Evolutionary conservation across 2,329 filamentous ascomycete species (phyloP).

Genomic region (Zasmidium cellare): DNA sequence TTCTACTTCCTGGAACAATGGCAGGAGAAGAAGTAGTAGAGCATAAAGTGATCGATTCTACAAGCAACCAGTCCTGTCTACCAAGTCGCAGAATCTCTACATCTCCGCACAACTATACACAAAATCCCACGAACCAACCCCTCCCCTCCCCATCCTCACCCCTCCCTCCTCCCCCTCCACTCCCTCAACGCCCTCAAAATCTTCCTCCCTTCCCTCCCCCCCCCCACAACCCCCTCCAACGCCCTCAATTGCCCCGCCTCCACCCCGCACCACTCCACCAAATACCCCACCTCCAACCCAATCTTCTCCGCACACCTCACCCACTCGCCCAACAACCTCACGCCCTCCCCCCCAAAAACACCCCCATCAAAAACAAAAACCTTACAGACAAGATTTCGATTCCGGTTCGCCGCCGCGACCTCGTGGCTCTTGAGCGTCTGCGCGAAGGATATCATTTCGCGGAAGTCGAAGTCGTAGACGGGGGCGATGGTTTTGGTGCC

Average conservation of each 20-base stretch:
- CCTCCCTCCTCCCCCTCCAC: background rate
- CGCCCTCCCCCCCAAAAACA: constrained; percentile 1
- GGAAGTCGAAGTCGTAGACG: constrained; percentile 21
- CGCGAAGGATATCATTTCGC: constrained; percentile 15
- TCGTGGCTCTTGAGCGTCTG: constrained; percentile 14
- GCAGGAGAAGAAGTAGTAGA: no score
- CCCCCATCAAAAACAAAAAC: constrained; percentile 10
- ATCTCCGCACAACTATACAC: background rate
- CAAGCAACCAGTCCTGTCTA: background rate
- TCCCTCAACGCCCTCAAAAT: constrained; percentile 12
- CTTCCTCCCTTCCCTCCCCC: constrained; percentile 20
- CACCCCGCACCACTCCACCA: constrained; percentile 17
- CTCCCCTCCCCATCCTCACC: background rate
- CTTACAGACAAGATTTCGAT: constrained; percentile 16
- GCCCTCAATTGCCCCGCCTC: constrained; percentile 11
- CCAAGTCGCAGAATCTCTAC: background rate
- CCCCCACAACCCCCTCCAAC: constrained; percentile 11
- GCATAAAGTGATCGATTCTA: no score
- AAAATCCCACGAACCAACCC: background rate
- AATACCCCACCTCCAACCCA: constrained; percentile 14
- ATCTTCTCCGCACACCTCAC: constrained; percentile 5
- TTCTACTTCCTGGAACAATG: background rate
- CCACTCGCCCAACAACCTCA: constrained; percentile 14
- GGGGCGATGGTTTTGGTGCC: constrained; percentile 14
- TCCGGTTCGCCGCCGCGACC: constrained; percentile 13